Evolutionary conservation across 768 basidiomycete species (phyloP).

Genomic region (Tulasnella sp.): DNA sequence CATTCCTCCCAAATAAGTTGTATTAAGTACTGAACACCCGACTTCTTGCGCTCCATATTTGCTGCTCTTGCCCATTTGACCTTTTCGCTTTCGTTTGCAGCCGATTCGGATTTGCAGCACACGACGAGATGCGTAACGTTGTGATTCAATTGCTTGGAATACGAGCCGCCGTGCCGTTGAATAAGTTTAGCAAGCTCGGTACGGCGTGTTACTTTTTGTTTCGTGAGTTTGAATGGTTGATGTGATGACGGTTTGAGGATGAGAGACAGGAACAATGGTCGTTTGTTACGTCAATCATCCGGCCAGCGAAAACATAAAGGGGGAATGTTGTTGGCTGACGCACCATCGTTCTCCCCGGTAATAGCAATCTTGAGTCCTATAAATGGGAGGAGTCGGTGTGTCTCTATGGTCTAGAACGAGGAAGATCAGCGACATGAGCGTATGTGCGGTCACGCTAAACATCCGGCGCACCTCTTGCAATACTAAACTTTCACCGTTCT

Average conservation of each 20-base stretch:
- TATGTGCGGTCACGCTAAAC: not conserved
- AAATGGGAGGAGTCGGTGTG: conserved; percentile 74
- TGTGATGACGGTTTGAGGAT: not conserved
- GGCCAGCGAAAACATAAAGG: not conserved
- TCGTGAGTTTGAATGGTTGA: not conserved
- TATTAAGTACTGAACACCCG: conserved; percentile 48
- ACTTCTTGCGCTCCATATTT: conserved; percentile 56
- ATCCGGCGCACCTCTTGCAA: conserved; percentile 56
- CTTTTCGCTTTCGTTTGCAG: conserved; percentile 57
- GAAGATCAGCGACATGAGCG: not conserved
- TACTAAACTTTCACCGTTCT: conserved; percentile 78
- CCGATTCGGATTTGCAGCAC: conserved; percentile 55
- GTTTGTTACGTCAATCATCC: conserved; percentile 1
- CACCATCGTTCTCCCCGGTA: conserved; percentile 64
- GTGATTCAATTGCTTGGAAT: conserved; percentile 74
- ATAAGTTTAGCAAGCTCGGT: conserved; percentile 67
- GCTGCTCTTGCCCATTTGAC: conserved; percentile 79
- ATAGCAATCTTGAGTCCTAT: conserved; percentile 67
- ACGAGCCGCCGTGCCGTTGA: conserved; percentile 63
- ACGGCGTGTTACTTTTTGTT: conserved; percentile 51
- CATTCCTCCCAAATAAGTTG: conserved; percentile 92
- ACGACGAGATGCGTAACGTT: conserved; percentile 86
- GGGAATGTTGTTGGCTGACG: conserved; percentile 31
- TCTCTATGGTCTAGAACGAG: conserved; percentile 55
- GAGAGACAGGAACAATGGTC: not conserved